Base-by-base conservation (phyloP, 2,329 filamentous ascomycete genomes). In the Cladosporium oxysporum region DNA sequence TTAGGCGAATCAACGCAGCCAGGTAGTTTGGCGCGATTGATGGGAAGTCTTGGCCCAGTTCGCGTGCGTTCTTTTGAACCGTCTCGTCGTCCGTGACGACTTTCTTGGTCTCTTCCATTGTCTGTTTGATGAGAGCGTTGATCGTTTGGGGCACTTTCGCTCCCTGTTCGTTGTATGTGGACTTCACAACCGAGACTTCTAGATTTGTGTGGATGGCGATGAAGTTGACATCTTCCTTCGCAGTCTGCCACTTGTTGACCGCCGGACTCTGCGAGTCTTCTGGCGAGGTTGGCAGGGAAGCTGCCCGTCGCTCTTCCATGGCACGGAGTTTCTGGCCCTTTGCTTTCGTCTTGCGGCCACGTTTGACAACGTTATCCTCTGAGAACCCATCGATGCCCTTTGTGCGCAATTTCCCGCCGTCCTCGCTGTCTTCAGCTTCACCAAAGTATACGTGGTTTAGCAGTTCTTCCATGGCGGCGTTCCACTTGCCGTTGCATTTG, bases 371-470 rank as follows among this genome's bases (percentile, higher is more conserved):
- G 18, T 87, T 83, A 0, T 84, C 83, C 47, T 87, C 83, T 26
- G 87, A 88, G 74, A 97, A 97, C 0, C 87, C 92, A 66, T 97
- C 92, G n/a, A 97, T 82, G 0, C 93, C 91, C 74, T 91, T 94
- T 1, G 83, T 81, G 1, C 81, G 75, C 5, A 80, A 73, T 21
- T 80, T 77, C 37, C 77, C 79, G 57, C 78, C 76, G 2, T 76
- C 79, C 3, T 83, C 79, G 44, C 78, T 79, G 18, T 85, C 81
- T 63, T 86, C 82, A 0, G 85, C 85, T 65, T 92, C 87, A 66
- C 92, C 87, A 5, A 97, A 88, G 73, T 90, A 92, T 23, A 91
- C 87, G 16, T 92, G 83, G 70, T 91, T 96, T 35, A 97, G 84
- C 14, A 98, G 81, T 66, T 92, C 88, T 71, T 97, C 92, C 68